Evolutionary conservation across 164 flowering plant species (phyloP).

Genomic region (Sextonia rubra): DNA sequence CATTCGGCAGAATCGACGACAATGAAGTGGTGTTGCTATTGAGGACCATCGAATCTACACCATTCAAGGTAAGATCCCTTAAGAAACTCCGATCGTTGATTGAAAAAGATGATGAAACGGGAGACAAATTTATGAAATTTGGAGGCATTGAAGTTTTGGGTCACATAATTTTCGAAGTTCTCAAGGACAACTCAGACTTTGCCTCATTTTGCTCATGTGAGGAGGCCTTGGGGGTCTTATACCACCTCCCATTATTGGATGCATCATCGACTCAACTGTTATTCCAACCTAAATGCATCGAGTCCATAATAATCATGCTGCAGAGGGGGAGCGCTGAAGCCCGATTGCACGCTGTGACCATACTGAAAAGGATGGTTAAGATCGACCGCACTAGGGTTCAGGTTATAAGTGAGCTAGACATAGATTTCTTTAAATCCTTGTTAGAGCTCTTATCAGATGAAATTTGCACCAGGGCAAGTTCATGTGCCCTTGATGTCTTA

Average conservation of each 20-base stretch:
- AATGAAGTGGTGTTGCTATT: slow-evolving; percentile 36
- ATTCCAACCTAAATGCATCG: slow-evolving; percentile 36
- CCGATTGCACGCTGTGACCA: slow-evolving; percentile 36
- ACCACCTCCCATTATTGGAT: slow-evolving; percentile 26
- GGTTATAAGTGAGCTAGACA: slow-evolving; percentile 33
- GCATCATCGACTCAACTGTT: slow-evolving; percentile 19
- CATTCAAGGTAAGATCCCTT: slow-evolving; percentile 48
- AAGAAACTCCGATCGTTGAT: slow-evolving; percentile 39
- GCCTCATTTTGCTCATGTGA: slow-evolving; percentile 49
- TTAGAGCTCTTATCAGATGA: slow-evolving; percentile 59
- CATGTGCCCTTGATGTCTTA: slow-evolving; percentile 46
- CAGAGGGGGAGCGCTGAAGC: slow-evolving; percentile 60
- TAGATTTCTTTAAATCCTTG: slow-evolving; percentile 51
- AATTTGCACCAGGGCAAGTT: slow-evolving; percentile 41
- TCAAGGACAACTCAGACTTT: slow-evolving; percentile 38
- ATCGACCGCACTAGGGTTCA: slow-evolving; percentile 28
- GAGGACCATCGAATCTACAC: slow-evolving; percentile 34
- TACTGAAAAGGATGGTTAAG: slow-evolving; percentile 30
- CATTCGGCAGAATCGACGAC: slow-evolving; percentile 13
- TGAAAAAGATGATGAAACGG: slow-evolving; percentile 27
- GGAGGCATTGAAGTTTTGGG: slow-evolving; percentile 50
- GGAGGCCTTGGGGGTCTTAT: slow-evolving; percentile 49
- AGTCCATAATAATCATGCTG: slow-evolving; percentile 44
- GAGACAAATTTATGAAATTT: slow-evolving; percentile 25
- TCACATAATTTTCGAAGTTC: slow-evolving; percentile 28